Conservation (phyloP, 2,329 filamentous ascomycete species). For the Ophiostoma sp. region DNA sequence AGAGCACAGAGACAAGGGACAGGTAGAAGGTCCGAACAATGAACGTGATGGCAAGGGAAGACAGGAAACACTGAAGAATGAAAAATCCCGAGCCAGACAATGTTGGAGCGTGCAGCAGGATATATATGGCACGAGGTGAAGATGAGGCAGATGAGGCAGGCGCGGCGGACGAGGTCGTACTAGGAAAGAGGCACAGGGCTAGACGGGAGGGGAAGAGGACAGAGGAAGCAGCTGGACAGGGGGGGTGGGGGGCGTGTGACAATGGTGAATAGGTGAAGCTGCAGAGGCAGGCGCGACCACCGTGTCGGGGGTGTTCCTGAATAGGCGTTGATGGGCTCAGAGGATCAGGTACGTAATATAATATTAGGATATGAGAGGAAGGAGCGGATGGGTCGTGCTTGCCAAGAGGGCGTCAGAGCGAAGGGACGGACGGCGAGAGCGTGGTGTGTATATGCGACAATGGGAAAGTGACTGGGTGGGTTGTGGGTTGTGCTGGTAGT, state of each 20-base stretch:
- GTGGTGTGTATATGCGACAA: neutral
- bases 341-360: neutral
- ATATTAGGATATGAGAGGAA: neutral
- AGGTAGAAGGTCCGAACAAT: neutral
- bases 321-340: neutral
- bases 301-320: neutral
- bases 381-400: neutral
- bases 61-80: neutral
- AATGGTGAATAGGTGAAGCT: neutral
- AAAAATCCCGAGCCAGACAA: constrained; percentile 9
- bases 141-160: neutral
- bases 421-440: neutral
- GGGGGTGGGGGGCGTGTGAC: neutral
- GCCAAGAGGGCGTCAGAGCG: neutral
- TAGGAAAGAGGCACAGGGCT: neutral
- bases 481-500: neutral
- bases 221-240: constrained; percentile 1
- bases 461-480: neutral
- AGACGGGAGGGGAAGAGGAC: neutral
- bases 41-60: constrained; percentile 14
- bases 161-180: constrained; percentile 5
- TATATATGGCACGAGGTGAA: constrained; percentile 15
- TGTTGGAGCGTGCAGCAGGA: constrained; percentile 10
- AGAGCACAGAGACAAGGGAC: neutral
- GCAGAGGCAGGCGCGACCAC: neutral